phyloP scores from a whole-genome alignment of 345 rosid species.

The Arabis alpina region DNA sequence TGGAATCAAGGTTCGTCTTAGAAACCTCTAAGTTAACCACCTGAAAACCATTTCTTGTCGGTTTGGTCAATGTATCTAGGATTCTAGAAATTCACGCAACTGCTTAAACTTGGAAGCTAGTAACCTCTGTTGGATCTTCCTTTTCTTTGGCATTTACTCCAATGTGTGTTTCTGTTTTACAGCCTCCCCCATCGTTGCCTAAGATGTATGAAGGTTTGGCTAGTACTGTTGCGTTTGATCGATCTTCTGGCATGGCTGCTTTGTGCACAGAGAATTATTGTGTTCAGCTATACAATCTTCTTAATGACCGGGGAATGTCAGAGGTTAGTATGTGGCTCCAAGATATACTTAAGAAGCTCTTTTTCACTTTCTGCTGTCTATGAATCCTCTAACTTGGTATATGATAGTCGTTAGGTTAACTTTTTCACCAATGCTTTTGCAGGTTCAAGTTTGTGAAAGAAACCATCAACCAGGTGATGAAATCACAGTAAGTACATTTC shows the following conservation, averaged over 20 bases:
- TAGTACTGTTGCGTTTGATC: conserved; percentile 69
- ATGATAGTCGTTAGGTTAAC: neutral
- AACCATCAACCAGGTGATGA: conserved; percentile 96
- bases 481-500: conserved; percentile 60
- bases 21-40: conserved; percentile 4
- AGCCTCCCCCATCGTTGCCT: conserved; percentile 78
- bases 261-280: conserved; percentile 75
- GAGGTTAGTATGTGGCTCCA: conserved; percentile 58
- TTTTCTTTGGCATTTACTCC: conserved; percentile 24
- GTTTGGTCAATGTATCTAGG: conserved; percentile 15
- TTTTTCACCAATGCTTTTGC: conserved; percentile 23
- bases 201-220: conserved; percentile 51
- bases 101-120: conserved; percentile 1
- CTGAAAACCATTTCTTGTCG: neutral
- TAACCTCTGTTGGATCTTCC: conserved; percentile 8
- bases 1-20: conserved; percentile 83
- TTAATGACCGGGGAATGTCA: conserved; percentile 78
- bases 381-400: neutral
- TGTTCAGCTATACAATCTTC: conserved; percentile 82
- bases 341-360: neutral
- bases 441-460: conserved; percentile 98
- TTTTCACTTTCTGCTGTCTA: conserved; percentile 14
- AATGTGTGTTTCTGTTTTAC: conserved; percentile 39
- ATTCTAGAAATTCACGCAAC: neutral
- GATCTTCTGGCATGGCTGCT: conserved; percentile 74